A percentile compares a stretch with the other conserved stretches of the same genome.
These are phyloP conservation scores for Suillus clintonianus DNA, from an alignment of 768 basidiomycete genomes.

Conservation along the genomic window DNA sequence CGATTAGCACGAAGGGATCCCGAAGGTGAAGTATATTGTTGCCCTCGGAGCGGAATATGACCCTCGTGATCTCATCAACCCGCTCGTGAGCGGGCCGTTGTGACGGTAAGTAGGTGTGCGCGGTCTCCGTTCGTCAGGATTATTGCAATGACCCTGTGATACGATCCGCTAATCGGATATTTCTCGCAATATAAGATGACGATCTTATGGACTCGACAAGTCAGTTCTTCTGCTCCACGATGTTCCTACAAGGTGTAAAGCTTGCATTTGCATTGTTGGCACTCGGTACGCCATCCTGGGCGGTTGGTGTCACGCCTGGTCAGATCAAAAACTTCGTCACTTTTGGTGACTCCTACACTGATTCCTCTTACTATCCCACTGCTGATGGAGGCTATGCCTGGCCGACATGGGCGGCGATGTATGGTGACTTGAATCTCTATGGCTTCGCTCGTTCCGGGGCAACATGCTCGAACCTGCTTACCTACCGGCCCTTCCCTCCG, in stretches of 20 bases:
- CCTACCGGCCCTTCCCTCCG: slow-evolving; percentile 57
- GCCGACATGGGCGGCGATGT: slow-evolving; percentile 62
- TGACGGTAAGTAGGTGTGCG: background rate
- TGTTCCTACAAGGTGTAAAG: slow-evolving; percentile 1
- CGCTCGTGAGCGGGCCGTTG: background rate
- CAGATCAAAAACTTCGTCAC: slow-evolving; percentile 67
- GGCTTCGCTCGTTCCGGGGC: slow-evolving; percentile 65
- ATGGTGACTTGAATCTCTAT: slow-evolving; percentile 52
- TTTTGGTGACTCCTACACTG: slow-evolving; percentile 70
- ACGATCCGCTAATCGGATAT: background rate
- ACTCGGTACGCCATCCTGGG: slow-evolving; percentile 8
- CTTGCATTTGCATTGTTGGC: slow-evolving; percentile 14
- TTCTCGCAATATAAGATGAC: slow-evolving; percentile 6
- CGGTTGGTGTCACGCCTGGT: slow-evolving; percentile 31
- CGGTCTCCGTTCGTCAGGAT: background rate
- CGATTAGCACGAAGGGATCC: background rate
- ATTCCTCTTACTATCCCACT: slow-evolving; percentile 39
- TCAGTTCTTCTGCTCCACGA: slow-evolving; percentile 1
- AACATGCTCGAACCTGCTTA: slow-evolving; percentile 65
- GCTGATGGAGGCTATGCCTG: slow-evolving; percentile 51
- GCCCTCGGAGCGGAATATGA: background rate
- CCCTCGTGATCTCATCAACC: slow-evolving; percentile 3
- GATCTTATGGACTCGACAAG: background rate
- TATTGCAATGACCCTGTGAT: slow-evolving; percentile 4
- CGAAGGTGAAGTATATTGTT: background rate